Base-by-base conservation (phyloP, 805 yeast genomes). In the Nakazawaea laoshanensis region DNA sequence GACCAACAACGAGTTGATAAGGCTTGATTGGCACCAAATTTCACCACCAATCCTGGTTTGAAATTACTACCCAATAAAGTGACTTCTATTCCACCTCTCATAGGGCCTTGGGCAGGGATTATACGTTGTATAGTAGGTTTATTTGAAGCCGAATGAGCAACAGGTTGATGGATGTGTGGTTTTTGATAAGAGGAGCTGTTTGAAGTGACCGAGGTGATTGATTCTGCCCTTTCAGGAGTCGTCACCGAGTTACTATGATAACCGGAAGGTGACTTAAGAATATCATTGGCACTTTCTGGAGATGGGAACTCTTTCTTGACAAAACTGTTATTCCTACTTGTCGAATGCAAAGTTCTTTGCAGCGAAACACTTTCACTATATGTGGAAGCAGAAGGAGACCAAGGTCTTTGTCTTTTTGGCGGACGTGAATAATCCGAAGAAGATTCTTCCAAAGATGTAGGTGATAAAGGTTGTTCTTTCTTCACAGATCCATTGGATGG, bases 1-100 rank as follows among this genome's bases (percentile, higher is more conserved):
- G 94, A 84, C 98, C 98, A 92, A 56, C 95, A 88, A 49, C 87
- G 95, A 1, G 96, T 86, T 3, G 92, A 81, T 20, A 83, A 55
- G 0, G 92, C 86, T 38, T 68, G 61, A 49, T 76, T 77, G 9
- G 79, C 75, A 21, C 98, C 98, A 58, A 92, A 92, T 55, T 80
- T 80, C 11, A 89, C 95, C 16, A 65, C 63, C 37, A 89, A 61
- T 0, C 94, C 95, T 12, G 81, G 82, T 34, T 78, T 75, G 65
- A 92, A 92, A 38, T 86, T 83, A 30, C 77, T 69, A 3, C 98
- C 98, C 27, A 92, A 62, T 31, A 92, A 60, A 0, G 98, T 92
- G 6, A 92, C 84, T 53, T 92, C 99, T 27, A 88, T 79, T 25
- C 98, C 99, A 43, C 99, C 99, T 42, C 95, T 70, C 9, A 87